Evolutionary conservation across 2,329 filamentous ascomycete species (phyloP).

Genomic region (Penicillium concentricum): DNA sequence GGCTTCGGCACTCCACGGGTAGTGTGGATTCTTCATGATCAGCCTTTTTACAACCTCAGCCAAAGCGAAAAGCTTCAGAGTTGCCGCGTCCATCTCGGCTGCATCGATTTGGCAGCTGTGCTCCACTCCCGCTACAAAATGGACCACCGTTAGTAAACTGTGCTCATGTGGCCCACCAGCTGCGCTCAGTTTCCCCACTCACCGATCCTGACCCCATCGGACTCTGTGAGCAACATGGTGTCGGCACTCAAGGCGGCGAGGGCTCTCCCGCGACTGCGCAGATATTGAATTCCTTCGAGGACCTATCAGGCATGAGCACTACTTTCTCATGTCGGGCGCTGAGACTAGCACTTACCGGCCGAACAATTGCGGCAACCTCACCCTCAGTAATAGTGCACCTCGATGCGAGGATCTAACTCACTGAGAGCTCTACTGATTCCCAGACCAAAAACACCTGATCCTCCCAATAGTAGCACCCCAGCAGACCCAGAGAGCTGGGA

Average conservation of each 20-base stretch:
- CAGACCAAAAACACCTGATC: neutral
- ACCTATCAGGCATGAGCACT: neutral
- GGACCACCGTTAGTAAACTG: neutral
- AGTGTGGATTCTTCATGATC: neutral
- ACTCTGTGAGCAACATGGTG: neutral
- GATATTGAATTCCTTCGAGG: conserved; percentile 15
- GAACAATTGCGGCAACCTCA: neutral
- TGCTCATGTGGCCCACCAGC: neutral
- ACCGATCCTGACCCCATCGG: neutral
- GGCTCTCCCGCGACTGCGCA: neutral
- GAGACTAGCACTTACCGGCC: neutral
- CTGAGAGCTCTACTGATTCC: conserved; percentile 3
- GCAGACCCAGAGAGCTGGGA: neutral
- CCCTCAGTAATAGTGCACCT: neutral
- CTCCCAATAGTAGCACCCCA: neutral
- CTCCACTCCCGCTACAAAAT: neutral
- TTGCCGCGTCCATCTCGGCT: neutral
- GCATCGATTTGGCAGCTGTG: neutral
- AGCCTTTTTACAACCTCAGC: neutral
- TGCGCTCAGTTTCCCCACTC: neutral
- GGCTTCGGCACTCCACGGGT: neutral
- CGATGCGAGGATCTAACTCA: neutral
- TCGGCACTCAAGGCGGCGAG: neutral
- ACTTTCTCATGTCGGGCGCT: neutral
- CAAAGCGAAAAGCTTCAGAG: neutral